A percentile compares a stretch with the other conserved stretches of the same genome.
Evolutionary conservation across 192 early-diverging fungal species (phyloP).

Genomic region (Linnemannia hyalina): DNA sequence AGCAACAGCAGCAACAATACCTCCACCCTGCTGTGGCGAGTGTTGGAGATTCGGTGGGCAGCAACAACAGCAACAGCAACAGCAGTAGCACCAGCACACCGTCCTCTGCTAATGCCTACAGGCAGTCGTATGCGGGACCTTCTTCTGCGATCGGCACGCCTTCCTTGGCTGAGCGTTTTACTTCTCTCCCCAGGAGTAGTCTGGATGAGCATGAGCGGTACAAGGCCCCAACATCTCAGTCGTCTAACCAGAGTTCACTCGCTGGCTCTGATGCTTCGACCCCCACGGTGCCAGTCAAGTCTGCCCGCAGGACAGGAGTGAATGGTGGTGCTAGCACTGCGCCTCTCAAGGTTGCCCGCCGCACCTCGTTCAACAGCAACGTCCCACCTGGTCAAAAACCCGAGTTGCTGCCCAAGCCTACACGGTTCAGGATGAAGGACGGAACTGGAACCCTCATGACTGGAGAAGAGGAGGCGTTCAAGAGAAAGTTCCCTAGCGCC

Average conservation of each 20-base stretch:
- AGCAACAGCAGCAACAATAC: conserved; percentile 22
- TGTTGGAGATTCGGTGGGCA: not conserved
- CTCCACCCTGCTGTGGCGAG: not conserved
- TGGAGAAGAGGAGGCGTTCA: conserved; percentile 47
- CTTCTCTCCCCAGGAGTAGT: not conserved
- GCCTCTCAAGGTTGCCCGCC: conserved; percentile 14
- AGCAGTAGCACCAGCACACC: not conserved
- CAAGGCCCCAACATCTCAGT: not conserved
- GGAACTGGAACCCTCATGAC: conserved; percentile 24
- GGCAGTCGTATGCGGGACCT: not conserved
- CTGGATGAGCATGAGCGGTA: conserved; percentile 20
- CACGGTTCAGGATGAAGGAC: conserved; percentile 56
- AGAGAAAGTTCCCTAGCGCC: conserved; percentile 41
- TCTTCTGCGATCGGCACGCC: not conserved
- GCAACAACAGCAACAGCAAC: not conserved
- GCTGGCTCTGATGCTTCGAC: not conserved
- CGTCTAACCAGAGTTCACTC: not conserved
- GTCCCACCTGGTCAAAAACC: conserved; percentile 45
- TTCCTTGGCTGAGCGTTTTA: not conserved
- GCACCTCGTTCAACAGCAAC: conserved; percentile 17
- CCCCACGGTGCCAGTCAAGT: conserved; percentile 31
- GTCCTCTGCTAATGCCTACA: not conserved
- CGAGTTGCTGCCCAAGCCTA: conserved; percentile 51
- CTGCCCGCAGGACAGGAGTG: conserved; percentile 15
- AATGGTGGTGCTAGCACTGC: conserved; percentile 2